Evolutionary conservation across 768 basidiomycete species (phyloP).

Genomic region (Plicaturopsis crispa): DNA sequence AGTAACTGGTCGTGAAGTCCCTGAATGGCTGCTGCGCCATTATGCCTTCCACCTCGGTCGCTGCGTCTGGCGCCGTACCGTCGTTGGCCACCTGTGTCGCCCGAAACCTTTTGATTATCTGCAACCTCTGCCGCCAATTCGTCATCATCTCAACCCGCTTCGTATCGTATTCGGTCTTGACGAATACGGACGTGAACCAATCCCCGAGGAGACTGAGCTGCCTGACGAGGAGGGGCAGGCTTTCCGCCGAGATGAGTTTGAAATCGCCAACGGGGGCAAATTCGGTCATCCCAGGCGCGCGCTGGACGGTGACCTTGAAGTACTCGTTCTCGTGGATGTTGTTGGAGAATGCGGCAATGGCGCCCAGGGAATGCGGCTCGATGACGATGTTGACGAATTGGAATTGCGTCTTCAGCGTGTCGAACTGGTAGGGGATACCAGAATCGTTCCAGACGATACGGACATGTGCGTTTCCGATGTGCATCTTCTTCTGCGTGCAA

Average conservation of each 20-base stretch:
- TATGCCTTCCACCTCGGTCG: constrained; percentile 29
- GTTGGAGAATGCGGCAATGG: constrained; percentile 80
- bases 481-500: constrained; percentile 82
- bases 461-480: constrained; percentile 95
- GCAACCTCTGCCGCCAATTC: constrained; percentile 80
- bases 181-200: constrained; percentile 84
- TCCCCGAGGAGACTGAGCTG: constrained; percentile 84
- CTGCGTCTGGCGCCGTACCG: constrained; percentile 14
- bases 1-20: constrained; percentile 61
- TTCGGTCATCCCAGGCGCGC: constrained; percentile 85
- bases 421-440: constrained; percentile 80
- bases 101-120: constrained; percentile 69
- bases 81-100: neutral
- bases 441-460: constrained; percentile 98
- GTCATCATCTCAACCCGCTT: constrained; percentile 72
- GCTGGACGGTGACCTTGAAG: constrained; percentile 91
- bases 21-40: constrained; percentile 44
- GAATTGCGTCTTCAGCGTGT: constrained; percentile 88
- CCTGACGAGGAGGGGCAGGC: constrained; percentile 79
- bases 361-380: constrained; percentile 83
- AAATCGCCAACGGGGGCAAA: constrained; percentile 90
- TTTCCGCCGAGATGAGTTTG: constrained; percentile 88
- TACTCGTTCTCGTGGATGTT: constrained; percentile 87
- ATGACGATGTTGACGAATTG: constrained; percentile 98
- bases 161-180: constrained; percentile 66